These are phyloP conservation scores for Collariella sp. DNA, from an alignment of 495 filamentous ascomycete species.

Conservation along the genomic window DNA sequence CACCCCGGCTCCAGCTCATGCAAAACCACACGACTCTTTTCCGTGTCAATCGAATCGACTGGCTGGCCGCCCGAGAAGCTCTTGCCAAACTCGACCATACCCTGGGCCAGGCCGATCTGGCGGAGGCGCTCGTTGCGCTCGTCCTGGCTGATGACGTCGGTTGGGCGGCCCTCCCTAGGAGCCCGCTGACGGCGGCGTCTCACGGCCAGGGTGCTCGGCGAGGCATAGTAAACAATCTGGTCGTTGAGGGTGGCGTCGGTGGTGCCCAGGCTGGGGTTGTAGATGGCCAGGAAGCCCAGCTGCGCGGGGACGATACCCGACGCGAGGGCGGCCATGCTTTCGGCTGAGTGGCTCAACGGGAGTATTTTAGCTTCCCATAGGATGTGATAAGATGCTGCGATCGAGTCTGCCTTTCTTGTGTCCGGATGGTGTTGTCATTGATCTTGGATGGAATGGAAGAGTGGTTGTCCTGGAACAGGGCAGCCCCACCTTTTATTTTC, in stretches of 20 bases:
- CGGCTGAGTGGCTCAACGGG: not conserved
- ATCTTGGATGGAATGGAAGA: too few species aligned
- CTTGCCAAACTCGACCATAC: slow-evolving; percentile 88
- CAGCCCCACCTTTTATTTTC: too few species aligned
- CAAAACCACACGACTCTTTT: slow-evolving; percentile 73
- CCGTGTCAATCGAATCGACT: slow-evolving; percentile 82
- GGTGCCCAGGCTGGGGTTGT: slow-evolving; percentile 81
- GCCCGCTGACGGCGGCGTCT: slow-evolving; percentile 19
- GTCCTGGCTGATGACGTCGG: slow-evolving; percentile 41
- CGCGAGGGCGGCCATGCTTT: not conserved
- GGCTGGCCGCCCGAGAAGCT: slow-evolving; percentile 70
- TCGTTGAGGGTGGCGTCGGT: slow-evolving; percentile 82
- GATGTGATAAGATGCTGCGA: not conserved
- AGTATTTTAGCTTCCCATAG: not conserved
- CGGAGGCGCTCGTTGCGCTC: slow-evolving; percentile 74
- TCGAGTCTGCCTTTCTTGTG: not conserved
- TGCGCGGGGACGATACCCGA: slow-evolving; percentile 59
- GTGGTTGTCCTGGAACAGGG: too few species aligned
- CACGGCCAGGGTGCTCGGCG: slow-evolving; percentile 41
- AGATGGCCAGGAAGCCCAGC: slow-evolving; percentile 83
- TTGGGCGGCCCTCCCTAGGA: slow-evolving; percentile 29
- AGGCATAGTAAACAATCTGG: slow-evolving; percentile 90
- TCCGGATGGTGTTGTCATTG: too few species aligned
- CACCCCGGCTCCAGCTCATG: slow-evolving; percentile 74
- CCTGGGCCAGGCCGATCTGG: slow-evolving; percentile 95